Percentiles rank a stretch among this genome's conserved stretches.
These are phyloP conservation scores for Nakazawaea ambrosiae DNA, from an alignment of 805 yeast species.

Conservation along the genomic window DNA sequence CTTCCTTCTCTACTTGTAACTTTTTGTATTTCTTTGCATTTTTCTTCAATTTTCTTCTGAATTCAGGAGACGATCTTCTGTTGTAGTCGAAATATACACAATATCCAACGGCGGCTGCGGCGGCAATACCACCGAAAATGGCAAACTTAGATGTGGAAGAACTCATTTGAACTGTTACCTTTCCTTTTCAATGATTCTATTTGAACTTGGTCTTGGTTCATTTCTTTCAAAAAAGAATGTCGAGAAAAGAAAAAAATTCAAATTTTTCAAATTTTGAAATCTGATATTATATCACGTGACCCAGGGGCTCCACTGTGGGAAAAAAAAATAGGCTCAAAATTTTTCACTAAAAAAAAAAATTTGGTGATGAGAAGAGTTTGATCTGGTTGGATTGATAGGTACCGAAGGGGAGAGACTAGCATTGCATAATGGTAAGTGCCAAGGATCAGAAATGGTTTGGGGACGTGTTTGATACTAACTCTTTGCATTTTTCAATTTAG, in stretches of 20 bases:
- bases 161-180: neutral
- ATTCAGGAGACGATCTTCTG: slow-evolving; percentile 76
- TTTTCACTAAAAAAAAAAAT: too few relatives aligned
- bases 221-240: neutral
- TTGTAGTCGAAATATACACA: slow-evolving; percentile 86
- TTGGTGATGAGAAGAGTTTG: too few relatives aligned
- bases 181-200: neutral
- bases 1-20: slow-evolving; percentile 44
- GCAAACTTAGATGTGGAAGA: neutral
- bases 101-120: slow-evolving; percentile 61
- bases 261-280: neutral
- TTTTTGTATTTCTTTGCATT: slow-evolving; percentile 56
- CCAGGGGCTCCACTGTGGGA: too few relatives aligned
- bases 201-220: too few relatives aligned
- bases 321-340: too few relatives aligned
- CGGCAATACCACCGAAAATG: slow-evolving; percentile 14
- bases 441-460: too few relatives aligned
- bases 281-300: neutral
- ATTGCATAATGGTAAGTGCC: too few relatives aligned
- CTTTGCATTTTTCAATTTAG: too few relatives aligned
- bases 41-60: slow-evolving; percentile 70
- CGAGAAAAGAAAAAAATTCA: too few relatives aligned
- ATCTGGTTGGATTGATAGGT: too few relatives aligned
- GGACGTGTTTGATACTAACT: too few relatives aligned
- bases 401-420: too few relatives aligned